phyloP scores from a whole-genome alignment of 768 basidiomycete genomes.

The Tylopilus cervinicoccineus region DNA sequence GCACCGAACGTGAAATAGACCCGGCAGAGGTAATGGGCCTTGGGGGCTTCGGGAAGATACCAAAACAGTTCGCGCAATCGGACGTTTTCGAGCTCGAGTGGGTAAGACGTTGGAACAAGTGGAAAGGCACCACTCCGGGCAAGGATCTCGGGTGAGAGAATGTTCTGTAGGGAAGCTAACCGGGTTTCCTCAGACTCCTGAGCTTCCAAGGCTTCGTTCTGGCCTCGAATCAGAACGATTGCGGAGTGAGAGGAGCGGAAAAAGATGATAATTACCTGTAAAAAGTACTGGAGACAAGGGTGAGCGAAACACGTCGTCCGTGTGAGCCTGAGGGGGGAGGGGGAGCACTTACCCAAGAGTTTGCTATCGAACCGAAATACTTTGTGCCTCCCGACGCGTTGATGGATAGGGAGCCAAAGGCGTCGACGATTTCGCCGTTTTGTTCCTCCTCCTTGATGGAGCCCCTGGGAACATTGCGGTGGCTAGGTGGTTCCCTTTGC shows the following conservation, averaged over 20 bases:
- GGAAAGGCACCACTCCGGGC: constrained; percentile 64
- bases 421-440: constrained; percentile 68
- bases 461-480: constrained; percentile 35
- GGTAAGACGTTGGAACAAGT: constrained; percentile 41
- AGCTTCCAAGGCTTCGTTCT: constrained; percentile 62
- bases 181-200: constrained; percentile 46
- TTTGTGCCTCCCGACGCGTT: constrained; percentile 68
- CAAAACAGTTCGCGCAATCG: constrained; percentile 57
- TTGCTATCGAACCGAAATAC: constrained; percentile 73
- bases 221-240: constrained; percentile 11
- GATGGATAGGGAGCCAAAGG: constrained; percentile 77
- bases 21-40: constrained; percentile 56
- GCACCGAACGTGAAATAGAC: constrained; percentile 63
- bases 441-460: constrained; percentile 58
- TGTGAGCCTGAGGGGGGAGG: neutral
- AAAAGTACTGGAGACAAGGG: constrained; percentile 52
- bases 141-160: constrained; percentile 62
- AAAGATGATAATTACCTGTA: constrained; percentile 59
- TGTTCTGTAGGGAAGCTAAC: constrained; percentile 44
- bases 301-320: neutral
- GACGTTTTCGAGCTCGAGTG: constrained; percentile 39
- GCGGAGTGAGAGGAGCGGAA: neutral
- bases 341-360: constrained; percentile 72
- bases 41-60: constrained; percentile 63
- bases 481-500: constrained; percentile 55